These are phyloP conservation scores for Vigna mungo DNA, from an alignment of 306 rosid genomes.

Conservation along the genomic window DNA sequence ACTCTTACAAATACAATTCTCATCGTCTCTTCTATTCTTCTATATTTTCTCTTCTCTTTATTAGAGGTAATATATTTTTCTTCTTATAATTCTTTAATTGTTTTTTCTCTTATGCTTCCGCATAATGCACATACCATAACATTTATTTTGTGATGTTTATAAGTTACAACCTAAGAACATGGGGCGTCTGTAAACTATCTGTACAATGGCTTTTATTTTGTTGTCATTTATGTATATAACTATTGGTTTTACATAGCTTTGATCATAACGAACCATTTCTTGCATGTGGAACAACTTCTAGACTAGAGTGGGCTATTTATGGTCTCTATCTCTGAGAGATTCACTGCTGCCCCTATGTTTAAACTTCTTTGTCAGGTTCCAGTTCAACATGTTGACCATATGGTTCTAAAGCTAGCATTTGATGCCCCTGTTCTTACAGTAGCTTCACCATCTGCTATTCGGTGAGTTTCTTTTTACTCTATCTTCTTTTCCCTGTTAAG, in stretches of 20 bases:
- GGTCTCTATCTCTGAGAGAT: constrained; percentile 29
- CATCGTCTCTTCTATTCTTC: too few relatives aligned
- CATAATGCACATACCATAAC: too few relatives aligned
- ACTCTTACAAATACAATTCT: too few relatives aligned
- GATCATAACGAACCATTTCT: constrained; percentile 11
- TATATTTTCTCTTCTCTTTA: too few relatives aligned
- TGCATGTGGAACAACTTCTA: constrained; percentile 9
- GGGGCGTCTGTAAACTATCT: neutral
- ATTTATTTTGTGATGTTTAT: constrained; percentile 15
- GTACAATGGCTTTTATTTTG: constrained; percentile 11
- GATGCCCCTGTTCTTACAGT: constrained; percentile 84
- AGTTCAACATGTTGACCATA: constrained; percentile 71
- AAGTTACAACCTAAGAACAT: constrained; percentile 10
- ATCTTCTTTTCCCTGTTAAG: neutral
- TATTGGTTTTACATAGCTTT: constrained; percentile 11
- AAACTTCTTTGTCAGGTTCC: constrained; percentile 67
- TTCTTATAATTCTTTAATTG: too few relatives aligned
- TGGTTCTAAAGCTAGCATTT: constrained; percentile 72
- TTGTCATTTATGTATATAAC: neutral
- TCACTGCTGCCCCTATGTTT: constrained; percentile 36
- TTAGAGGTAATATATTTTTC: too few relatives aligned
- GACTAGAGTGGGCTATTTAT: constrained; percentile 10
- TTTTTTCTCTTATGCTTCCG: too few relatives aligned
- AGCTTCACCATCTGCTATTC: constrained; percentile 94
- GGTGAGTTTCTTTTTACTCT: constrained; percentile 54